Evolutionary conservation across 139 green algal genomes (phyloP), one percentile per base, ranked within the genome.

Genomic region (Picochlorum costavermella): DNA sequence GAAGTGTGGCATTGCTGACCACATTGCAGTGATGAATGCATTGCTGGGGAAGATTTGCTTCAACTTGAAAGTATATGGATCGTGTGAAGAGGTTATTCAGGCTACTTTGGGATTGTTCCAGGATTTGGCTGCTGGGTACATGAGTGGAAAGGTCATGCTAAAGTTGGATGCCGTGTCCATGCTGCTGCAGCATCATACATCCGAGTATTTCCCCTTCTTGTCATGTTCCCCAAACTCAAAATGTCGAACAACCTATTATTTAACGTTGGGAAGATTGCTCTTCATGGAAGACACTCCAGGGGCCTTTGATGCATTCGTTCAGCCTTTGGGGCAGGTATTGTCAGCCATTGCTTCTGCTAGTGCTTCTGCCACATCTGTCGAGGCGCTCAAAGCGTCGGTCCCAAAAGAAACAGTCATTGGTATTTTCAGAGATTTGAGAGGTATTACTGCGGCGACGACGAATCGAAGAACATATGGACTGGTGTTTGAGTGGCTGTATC

Each of bases 401-500:
- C 87, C 86, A 0, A 60, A 81, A 65, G 61, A 73, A 25, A 84
- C 75, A 23, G 81, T 95, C 9, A 76, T 92, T 1, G 92, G 93
- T 9, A 76, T 98, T 31, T 90, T 97, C 57, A 66, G 93, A 2
- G 93, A 99, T 76, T 75, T 99, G 67, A 77, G 92, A 1, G 93
- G 93, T 44, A 88, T 98, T 60, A 84, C 88, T 13, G 70, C 83
- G 44, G 90, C 93, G 61, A 95, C 93, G 53, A 87, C 84, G 77
- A 92, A 77, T 33, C 72, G 90, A 6, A 67, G 75, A 1, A 89
- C 79, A 1, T 95, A 92, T 56, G 73, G 82, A 63, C 48, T 25
- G 56, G 68, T 98, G 20, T 98, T 98, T 69, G 90, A 99, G 71
- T 98, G 90, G 92, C 80, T 99, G 9, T 96, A 98, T 80, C 89